Base-by-base conservation (phyloP, 352 stramenopile species). In the Plasmopara halstedii region DNA sequence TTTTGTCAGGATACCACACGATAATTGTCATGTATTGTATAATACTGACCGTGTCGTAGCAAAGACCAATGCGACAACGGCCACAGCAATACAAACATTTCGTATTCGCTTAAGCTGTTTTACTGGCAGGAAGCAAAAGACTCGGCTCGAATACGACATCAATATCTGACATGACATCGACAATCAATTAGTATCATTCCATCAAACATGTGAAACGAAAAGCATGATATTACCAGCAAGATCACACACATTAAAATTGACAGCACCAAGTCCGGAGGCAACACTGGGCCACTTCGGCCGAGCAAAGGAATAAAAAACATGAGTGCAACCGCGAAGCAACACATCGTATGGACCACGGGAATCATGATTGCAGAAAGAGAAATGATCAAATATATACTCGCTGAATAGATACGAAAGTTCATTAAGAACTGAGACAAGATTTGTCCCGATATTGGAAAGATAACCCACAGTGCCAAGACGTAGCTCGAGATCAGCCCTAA, bases 301-400 rank as follows among this genome's bases (percentile, higher is more conserved):
- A 90, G 66, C 20, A 90, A 61, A 20, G 78, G 78, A 21, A 90
- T 71, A 47, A 87, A 86, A 47, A 90, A 86, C 55, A 74, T 72
- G 46, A 86, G 61, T 22, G 67, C 70, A 14, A 86, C 63, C 21
- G 68, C 58, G 32, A 82, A 68, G 17, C 64, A 68, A 43, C 66
- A 72, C 41, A 72, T 67, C 2, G 57, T 83, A 58, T 86, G 73
- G 18, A 87, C 46, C 36, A 86, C 67, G 6, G 78, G 75, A 19
- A 87, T 55, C 10, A 69, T 62, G 14, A 79, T 58, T 2, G 73
- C 62, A 10, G 47, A 45, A 7, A 89, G 54, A 25, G 70, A 77
- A 23, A 83, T 53, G 27, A 50, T 55, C 21, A 87, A 50, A 56
- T 84, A 87, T 17, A 58, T 42, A 4, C 18, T 52, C 3, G 72